Conservation (phyloP, 768 basidiomycete genomes). For the Lentinus tigrinus region DNA sequence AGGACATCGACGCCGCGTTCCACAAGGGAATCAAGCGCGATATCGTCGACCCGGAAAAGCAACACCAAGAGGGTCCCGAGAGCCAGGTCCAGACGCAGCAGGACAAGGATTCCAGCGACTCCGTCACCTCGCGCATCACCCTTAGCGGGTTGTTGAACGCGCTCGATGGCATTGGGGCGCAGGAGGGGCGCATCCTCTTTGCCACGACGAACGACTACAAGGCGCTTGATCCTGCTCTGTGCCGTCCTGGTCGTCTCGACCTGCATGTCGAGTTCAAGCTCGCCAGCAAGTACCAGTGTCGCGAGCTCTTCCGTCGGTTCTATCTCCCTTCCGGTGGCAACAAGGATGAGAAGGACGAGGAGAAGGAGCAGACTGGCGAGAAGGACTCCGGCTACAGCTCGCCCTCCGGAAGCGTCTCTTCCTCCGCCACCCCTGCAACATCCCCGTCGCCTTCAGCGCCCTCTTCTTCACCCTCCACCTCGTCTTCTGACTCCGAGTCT, state of each 20-base stretch:
- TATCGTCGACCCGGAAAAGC: slow-evolving; percentile 8
- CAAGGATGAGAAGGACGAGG: background rate
- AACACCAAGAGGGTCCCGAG: background rate
- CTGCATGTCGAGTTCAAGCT: slow-evolving; percentile 73
- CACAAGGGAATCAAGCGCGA: slow-evolving; percentile 24
- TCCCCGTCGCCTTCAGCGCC: background rate
- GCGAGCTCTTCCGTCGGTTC: slow-evolving; percentile 65
- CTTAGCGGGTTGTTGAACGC: slow-evolving; percentile 77
- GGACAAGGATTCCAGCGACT: background rate
- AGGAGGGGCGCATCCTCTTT: slow-evolving; percentile 80
- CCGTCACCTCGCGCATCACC: slow-evolving; percentile 42
- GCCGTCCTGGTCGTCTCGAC: slow-evolving; percentile 80
- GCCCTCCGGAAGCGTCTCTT: background rate
- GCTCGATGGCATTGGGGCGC: slow-evolving; percentile 77
- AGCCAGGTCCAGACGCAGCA: background rate
- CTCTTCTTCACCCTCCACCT: background rate
- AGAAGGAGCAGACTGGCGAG: background rate
- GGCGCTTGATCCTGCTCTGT: slow-evolving; percentile 70
- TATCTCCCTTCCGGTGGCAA: slow-evolving; percentile 44
- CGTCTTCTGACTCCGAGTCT: background rate
- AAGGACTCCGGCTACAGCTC: slow-evolving; percentile 10
- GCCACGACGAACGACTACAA: slow-evolving; percentile 77
- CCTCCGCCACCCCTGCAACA: background rate
- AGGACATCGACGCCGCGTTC: slow-evolving; percentile 83
- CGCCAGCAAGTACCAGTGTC: slow-evolving; percentile 68